Evolutionary conservation across 805 yeast genomes (phyloP), one percentile per base, ranked within the genome.

Genomic region (Spathaspora sp.): DNA sequence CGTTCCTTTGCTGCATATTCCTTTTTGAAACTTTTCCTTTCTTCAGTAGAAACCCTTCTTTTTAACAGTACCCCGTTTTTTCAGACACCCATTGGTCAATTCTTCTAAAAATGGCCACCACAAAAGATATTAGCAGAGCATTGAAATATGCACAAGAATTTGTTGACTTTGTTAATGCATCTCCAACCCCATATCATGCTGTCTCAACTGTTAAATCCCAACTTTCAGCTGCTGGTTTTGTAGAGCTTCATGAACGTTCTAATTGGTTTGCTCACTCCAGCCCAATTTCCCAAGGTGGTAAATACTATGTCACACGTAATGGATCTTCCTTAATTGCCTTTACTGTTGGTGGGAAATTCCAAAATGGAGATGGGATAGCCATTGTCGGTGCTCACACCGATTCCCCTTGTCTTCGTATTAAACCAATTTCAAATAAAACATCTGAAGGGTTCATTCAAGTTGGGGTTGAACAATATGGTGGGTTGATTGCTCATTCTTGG

Each of bases 301-400:
- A 85, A 59, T 92, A 90, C 67, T 91, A 78, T 63, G 92, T 92
- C 48, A 91, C 97, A 7, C 80, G 99, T 67, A 94, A 94, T 65
- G 88, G 83, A 19, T 89, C 97, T 2, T 89, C 97, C 0, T 75
- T 93, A 23, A 84, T 93, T 57, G 97, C 97, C 1, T 92, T 93
- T 69, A 80, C 85, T 1, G 85, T 90, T 17, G 97, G 97, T 38
- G 78, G 78, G 1, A 63, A 81, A 46, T 89, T 87, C 83, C 61
- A 66, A 49, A 84, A 87, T 2, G 97, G 96, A 10, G 83, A 86
- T 55, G 93, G 96, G 9, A 76, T 91, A 55, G 82, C 97, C 5
- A 85, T 94, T 49, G 87, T 92, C 35, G 99, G 98, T 16, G 97
- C 97, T 1, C 99, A 93, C 68, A 92, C 97, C 0, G 99, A 93